These are phyloP conservation scores for Prunella vulgaris DNA, from an alignment of 257 asterid species.

Conservation along the genomic window DNA sequence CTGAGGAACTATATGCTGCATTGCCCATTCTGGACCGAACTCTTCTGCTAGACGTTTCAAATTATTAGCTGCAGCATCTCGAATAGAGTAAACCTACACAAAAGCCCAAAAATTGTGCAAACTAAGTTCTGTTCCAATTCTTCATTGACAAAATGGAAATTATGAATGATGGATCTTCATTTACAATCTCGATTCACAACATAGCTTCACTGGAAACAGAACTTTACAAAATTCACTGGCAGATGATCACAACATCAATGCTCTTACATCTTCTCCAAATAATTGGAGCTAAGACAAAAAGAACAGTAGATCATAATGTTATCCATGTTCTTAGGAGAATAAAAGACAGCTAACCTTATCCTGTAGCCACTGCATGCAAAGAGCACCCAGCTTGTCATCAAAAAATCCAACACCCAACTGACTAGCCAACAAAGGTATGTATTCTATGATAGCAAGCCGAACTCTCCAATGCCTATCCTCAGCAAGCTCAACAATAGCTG, in stretches of 20 bases:
- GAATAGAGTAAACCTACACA: constrained; percentile 67
- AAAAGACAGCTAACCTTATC: constrained; percentile 45
- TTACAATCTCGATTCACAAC: background rate
- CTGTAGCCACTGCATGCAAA: constrained; percentile 77
- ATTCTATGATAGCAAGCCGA: constrained; percentile 64
- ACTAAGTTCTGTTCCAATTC: background rate
- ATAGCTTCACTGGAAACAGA: background rate
- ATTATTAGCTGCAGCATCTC: constrained; percentile 85
- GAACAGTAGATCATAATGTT: background rate
- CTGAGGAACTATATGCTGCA: constrained; percentile 92
- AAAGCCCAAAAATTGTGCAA: background rate
- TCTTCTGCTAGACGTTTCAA: constrained; percentile 81
- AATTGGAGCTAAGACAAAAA: background rate
- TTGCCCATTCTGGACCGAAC: constrained; percentile 94
- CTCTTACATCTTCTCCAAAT: background rate
- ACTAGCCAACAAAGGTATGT: constrained; percentile 57
- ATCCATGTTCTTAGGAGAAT: background rate
- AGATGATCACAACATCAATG: background rate
- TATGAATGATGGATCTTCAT: background rate
- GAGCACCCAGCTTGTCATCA: constrained; percentile 72
- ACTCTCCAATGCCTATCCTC: constrained; percentile 79
- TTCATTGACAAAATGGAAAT: background rate
- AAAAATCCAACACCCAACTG: constrained; percentile 69
- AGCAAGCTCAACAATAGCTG: constrained; percentile 72
- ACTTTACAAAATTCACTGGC: background rate